phyloP scores from a whole-genome alignment of 1,139 yeast genomes.

The Protomyces inouyei region DNA sequence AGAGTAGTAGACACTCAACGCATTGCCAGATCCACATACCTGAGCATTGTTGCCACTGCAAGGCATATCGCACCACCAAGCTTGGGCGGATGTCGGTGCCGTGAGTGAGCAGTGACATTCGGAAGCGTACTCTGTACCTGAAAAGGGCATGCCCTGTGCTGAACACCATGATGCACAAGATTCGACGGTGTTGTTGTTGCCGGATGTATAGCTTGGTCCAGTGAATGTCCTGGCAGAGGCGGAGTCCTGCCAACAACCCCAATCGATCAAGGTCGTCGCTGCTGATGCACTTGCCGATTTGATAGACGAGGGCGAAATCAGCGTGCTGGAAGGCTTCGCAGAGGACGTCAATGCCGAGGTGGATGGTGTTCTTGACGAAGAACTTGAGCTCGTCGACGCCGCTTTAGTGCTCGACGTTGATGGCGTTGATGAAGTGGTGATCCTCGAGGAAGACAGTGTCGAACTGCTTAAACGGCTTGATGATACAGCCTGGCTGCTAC shows the following conservation, averaged over 20 bases:
- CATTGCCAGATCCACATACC: constrained; percentile 22
- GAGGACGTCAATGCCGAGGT: neutral
- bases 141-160: constrained; percentile 9
- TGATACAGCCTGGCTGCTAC: neutral
- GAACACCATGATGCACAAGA: constrained; percentile 12
- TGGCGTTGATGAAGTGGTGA: neutral
- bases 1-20: constrained; percentile 1
- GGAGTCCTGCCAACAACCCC: constrained; percentile 23
- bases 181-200: constrained; percentile 12
- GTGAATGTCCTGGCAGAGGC: constrained; percentile 11
- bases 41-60: constrained; percentile 15
- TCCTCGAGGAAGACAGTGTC: neutral
- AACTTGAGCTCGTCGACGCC: neutral
- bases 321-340: neutral
- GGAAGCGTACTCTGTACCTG: constrained; percentile 23
- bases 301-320: neutral
- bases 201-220: constrained; percentile 5
- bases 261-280: constrained; percentile 4
- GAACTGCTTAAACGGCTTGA: neutral
- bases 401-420: neutral
- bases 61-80: constrained; percentile 26
- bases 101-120: constrained; percentile 25
- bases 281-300: neutral
- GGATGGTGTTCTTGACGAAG: neutral
- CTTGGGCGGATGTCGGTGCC: constrained; percentile 9